phyloP scores from a whole-genome alignment of 164 flowering plant genomes.

The Magnolia kwangsiensis region DNA sequence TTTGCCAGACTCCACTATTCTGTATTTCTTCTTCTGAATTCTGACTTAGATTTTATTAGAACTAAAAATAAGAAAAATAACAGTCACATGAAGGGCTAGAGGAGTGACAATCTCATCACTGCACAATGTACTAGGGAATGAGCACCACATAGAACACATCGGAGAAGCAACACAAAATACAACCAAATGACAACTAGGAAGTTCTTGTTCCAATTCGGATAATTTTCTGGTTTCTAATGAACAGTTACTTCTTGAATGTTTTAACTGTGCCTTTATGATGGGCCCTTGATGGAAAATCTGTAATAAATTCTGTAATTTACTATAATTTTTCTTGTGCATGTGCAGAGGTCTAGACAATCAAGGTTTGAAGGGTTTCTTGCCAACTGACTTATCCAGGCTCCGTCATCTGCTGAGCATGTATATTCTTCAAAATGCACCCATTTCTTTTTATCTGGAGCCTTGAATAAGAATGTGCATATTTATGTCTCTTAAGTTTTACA shows the following conservation, averaged over 20 bases:
- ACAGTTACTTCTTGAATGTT: neutral
- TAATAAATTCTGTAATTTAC: neutral
- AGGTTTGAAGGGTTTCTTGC: conserved; percentile 84
- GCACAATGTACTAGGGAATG: too few relatives aligned
- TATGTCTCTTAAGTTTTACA: neutral
- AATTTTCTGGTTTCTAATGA: neutral
- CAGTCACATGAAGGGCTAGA: too few relatives aligned
- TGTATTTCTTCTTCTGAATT: too few relatives aligned
- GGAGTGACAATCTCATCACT: too few relatives aligned
- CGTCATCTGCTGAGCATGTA: conserved; percentile 83
- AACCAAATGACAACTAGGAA: neutral
- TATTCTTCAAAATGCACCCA: conserved; percentile 18
- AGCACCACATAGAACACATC: neutral
- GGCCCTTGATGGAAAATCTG: neutral
- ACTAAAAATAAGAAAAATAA: too few relatives aligned
- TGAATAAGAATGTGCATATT: conserved; percentile 4
- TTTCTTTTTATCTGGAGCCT: neutral
- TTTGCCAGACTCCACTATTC: too few relatives aligned
- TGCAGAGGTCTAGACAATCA: conserved; percentile 92
- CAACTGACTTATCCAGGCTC: conserved; percentile 65
- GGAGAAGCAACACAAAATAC: neutral
- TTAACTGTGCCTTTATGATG: neutral
- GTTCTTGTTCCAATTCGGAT: neutral
- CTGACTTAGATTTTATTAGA: too few relatives aligned
- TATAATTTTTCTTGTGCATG: conserved; percentile 14